These are phyloP conservation scores for Boletellus ananiceps DNA, from an alignment of 768 basidiomycete genomes.

Conservation along the genomic window DNA sequence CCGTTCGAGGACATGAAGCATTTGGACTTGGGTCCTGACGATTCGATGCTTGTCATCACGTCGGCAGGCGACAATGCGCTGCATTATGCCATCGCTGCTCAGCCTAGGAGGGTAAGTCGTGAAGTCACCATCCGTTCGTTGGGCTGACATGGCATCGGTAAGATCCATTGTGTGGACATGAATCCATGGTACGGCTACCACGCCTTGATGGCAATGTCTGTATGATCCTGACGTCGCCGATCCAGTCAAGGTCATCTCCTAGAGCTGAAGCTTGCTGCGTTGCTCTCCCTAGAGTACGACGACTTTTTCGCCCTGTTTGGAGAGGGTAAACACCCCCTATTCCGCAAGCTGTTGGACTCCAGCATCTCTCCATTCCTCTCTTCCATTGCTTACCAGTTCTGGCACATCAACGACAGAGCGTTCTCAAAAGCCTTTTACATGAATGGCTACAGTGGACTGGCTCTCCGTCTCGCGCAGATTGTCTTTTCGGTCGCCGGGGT, in stretches of 20 bases:
- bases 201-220: background rate
- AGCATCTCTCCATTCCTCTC: slow-evolving; percentile 65
- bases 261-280: slow-evolving; percentile 71
- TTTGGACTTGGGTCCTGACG: slow-evolving; percentile 52
- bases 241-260: slow-evolving; percentile 68
- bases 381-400: slow-evolving; percentile 71
- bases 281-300: slow-evolving; percentile 49
- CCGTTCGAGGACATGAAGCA: slow-evolving; percentile 68
- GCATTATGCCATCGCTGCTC: slow-evolving; percentile 68
- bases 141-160: background rate
- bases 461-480: slow-evolving; percentile 55
- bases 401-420: slow-evolving; percentile 55
- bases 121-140: background rate
- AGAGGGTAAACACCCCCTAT: slow-evolving; percentile 52
- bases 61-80: slow-evolving; percentile 78
- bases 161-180: slow-evolving; percentile 72
- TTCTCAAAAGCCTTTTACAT: slow-evolving; percentile 57
- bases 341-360: slow-evolving; percentile 55
- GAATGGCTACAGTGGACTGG: slow-evolving; percentile 64
- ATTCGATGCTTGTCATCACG: slow-evolving; percentile 70
- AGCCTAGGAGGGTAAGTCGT: slow-evolving; percentile 45
- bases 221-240: background rate
- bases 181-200: slow-evolving; percentile 48
- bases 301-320: slow-evolving; percentile 71
- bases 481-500: slow-evolving; percentile 60